Percentiles rank a stretch among this genome's conserved stretches.
Evolutionary conservation across 805 yeast genomes (phyloP).

Genomic region (Kodamaea leandrae): DNA sequence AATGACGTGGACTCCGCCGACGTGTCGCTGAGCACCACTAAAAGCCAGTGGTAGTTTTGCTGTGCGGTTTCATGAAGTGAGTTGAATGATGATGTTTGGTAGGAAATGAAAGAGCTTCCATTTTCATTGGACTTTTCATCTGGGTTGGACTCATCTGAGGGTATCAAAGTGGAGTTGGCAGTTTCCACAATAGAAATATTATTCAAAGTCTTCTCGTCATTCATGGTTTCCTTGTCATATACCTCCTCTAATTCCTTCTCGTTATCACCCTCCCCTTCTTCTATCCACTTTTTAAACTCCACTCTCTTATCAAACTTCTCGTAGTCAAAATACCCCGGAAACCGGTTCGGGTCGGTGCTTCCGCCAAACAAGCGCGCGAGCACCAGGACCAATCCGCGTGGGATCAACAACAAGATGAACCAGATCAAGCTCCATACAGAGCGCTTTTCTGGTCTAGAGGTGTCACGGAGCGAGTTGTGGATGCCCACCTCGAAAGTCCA

Average conservation of each 20-base stretch:
- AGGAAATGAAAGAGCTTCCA: background rate
- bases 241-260: background rate
- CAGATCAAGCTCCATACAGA: conserved; percentile 36
- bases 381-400: conserved; percentile 41
- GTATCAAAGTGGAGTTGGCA: too few relatives aligned
- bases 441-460: conserved; percentile 11
- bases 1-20: conserved; percentile 19
- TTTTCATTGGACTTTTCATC: background rate
- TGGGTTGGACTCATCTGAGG: too few relatives aligned
- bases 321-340: conserved; percentile 28
- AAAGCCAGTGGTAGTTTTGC: conserved; percentile 30
- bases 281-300: conserved; percentile 6
- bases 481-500: conserved; percentile 47
- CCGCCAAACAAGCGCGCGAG: conserved; percentile 16
- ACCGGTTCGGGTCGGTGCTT: conserved; percentile 15
- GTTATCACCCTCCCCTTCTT: conserved; percentile 4
- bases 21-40: conserved; percentile 32
- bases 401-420: conserved; percentile 53
- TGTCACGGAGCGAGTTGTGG: conserved; percentile 27
- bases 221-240: too few relatives aligned
- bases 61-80: conserved; percentile 28
- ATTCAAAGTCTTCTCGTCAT: background rate
- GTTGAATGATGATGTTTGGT: conserved; percentile 23
- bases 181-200: background rate
- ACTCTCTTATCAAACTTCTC: conserved; percentile 15